Base-by-base conservation (phyloP, 1,139 yeast species). In the Pichia sp. region DNA sequence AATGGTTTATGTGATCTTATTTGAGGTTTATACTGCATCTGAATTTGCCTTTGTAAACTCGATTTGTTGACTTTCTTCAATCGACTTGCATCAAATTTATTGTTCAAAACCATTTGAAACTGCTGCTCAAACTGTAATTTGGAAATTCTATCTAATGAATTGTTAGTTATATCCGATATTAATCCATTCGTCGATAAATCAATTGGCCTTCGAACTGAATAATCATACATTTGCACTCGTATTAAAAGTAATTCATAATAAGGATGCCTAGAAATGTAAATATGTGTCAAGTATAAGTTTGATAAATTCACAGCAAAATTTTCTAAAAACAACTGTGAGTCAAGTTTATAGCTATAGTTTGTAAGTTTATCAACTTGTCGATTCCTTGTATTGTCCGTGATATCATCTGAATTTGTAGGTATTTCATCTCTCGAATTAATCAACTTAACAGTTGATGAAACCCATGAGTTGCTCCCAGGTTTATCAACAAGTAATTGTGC, bases 231-330 rank as follows among this genome's bases (percentile, higher is more conserved):
- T 52, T 84, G 94, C 19, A 84, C 66, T 36, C 94, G 61, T 5
- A 82, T 66, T 17, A 84, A 60, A 2, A 77, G 61, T 44, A 82
- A 53, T 1, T 88, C 85, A 35, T 74, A 65, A 14, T 62, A 61
- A 2, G 88, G 84, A 58, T 79, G 86, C 39, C 74, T 66, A 38
- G 84, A 77, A n/a, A 79, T 73, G 53, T 80, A 80, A 20, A 80
- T 68, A 56, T 81, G 82, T 7, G 77, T 69, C 52, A 73, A 58
- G 55, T 71, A 78, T 10, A 77, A 55, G 39, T 68, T 60, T 40
- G 72, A 64, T 35, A 84, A 59, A 24, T 73, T 74, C 11, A 54
- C 47, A 3, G 76, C 68, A 30, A 84, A 60, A 17, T 61, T 60
- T 14, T 69, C 63, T 9, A 79, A 58, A 48, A 84, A 78, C 17